A percentile compares a stretch with the other conserved stretches of the same genome.
These are phyloP conservation scores for Babesia divergens DNA, from an alignment of 169 alveolate genomes.

Conservation along the genomic window DNA sequence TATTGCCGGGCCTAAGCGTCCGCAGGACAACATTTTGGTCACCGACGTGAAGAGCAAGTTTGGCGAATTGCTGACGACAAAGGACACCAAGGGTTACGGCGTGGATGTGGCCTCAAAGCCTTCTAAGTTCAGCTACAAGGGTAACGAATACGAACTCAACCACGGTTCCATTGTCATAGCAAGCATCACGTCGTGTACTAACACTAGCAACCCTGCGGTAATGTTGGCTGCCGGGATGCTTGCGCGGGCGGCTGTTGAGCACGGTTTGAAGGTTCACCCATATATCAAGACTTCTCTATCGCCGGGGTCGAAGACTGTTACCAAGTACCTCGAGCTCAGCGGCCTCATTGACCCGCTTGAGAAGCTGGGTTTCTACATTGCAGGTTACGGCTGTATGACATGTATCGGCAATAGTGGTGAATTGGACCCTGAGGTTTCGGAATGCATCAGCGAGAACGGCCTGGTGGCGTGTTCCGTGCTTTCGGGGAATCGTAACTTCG, in stretches of 20 bases:
- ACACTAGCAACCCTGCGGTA: conserved; percentile 95
- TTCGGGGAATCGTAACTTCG: conserved; percentile 94
- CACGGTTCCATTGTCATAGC: conserved; percentile 94
- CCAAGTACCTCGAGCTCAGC: conserved; percentile 73
- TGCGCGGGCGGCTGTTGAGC: conserved; percentile 90
- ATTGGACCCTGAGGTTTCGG: conserved; percentile 87
- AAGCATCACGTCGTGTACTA: conserved; percentile 96
- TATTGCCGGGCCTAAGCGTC: conserved; percentile 96
- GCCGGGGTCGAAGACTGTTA: conserved; percentile 87
- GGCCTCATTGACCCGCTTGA: conserved; percentile 87
- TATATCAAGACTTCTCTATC: conserved; percentile 92
- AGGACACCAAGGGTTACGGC: conserved; percentile 87
- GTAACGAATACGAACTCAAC: conserved; percentile 70
- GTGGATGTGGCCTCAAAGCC: conserved; percentile 17
- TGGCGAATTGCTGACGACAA: conserved; percentile 72
- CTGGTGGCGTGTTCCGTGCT: conserved; percentile 92
- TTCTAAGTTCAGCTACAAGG: conserved; percentile 44
- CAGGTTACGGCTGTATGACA: conserved; percentile 98
- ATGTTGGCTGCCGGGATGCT: conserved; percentile 96
- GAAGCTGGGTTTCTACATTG: conserved; percentile 88
- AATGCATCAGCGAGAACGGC: conserved; percentile 84
- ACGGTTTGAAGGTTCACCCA: conserved; percentile 87
- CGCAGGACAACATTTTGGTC: conserved; percentile 91
- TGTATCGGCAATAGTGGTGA: conserved; percentile 97
- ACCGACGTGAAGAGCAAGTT: conserved; percentile 85